Evolutionary conservation across 1,284 basidiomycete genomes (phyloP).

Genomic region (Rhodotorula sp.): DNA sequence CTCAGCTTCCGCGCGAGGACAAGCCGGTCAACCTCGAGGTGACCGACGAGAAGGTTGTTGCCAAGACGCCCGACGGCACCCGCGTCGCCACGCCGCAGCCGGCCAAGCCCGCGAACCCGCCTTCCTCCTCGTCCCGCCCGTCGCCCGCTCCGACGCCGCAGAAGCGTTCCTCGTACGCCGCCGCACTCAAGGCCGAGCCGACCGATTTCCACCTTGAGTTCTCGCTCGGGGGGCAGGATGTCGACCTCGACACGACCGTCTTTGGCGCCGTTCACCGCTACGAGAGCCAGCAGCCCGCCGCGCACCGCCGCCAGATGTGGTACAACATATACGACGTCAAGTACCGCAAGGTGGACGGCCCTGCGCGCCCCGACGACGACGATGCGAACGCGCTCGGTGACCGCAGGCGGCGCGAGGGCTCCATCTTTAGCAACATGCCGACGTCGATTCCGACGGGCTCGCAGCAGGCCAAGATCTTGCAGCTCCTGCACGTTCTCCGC

Average conservation of each 20-base stretch:
- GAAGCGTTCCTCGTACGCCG: slow-evolving; percentile 72
- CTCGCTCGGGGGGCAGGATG: slow-evolving; percentile 78
- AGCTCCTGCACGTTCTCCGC: slow-evolving; percentile 83
- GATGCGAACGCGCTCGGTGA: slow-evolving; percentile 28
- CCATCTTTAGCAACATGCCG: slow-evolving; percentile 51
- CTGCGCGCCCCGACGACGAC: slow-evolving; percentile 57
- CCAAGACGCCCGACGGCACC: slow-evolving; percentile 94
- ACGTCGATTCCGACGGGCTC: slow-evolving; percentile 81
- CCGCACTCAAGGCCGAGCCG: slow-evolving; percentile 86
- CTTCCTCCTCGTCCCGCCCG: slow-evolving; percentile 44
- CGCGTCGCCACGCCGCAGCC: slow-evolving; percentile 81
- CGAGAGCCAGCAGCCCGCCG: slow-evolving; percentile 49
- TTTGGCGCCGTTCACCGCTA: slow-evolving; percentile 93
- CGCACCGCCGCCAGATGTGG: slow-evolving; percentile 67
- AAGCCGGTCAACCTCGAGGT: slow-evolving; percentile 74
- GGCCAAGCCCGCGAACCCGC: slow-evolving; percentile 40
- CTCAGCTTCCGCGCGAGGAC: slow-evolving; percentile 63
- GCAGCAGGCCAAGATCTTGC: slow-evolving; percentile 85
- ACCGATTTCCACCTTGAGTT: slow-evolving; percentile 97
- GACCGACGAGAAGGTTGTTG: slow-evolving; percentile 77
- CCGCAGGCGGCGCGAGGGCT: slow-evolving; percentile 46
- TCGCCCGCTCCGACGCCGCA: slow-evolving; percentile 19
- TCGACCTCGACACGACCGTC: slow-evolving; percentile 86
- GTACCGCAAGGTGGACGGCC: slow-evolving; percentile 88
- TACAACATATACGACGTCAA: slow-evolving; percentile 85